phyloP scores from a whole-genome alignment of 495 filamentous ascomycete genomes.

The Amniculicola lignicola region DNA sequence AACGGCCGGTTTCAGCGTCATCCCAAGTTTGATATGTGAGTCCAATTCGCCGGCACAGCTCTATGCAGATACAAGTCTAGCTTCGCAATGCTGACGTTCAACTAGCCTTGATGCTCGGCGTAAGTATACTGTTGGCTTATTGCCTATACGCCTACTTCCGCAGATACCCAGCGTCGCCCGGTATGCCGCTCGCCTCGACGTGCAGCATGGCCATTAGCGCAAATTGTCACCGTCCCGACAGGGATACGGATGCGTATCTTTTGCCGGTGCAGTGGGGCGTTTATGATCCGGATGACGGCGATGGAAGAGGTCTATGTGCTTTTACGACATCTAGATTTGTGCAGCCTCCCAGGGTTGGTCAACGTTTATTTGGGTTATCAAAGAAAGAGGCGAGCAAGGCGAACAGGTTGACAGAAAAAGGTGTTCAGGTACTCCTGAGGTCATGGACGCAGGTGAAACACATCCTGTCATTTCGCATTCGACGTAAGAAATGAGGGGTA shows the following conservation, averaged over 20 bases:
- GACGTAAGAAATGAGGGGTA: no score
- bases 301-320: background rate
- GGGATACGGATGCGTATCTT: constrained; percentile 16
- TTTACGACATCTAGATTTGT: background rate
- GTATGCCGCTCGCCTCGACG: constrained; percentile 9
- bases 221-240: constrained; percentile 16
- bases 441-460: no score
- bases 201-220: constrained; percentile 22
- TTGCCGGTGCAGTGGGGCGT: constrained; percentile 18
- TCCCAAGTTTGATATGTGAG: background rate
- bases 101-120: background rate
- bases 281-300: background rate
- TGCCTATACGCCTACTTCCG: background rate
- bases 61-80: background rate
- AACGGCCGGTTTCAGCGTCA: background rate
- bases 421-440: no score
- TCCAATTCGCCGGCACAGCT: background rate
- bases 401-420: no score
- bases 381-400: background rate
- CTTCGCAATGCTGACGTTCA: background rate
- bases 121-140: background rate
- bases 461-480: no score
- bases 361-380: background rate
- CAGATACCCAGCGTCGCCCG: background rate
- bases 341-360: background rate